Base-by-base conservation (phyloP, 2,329 filamentous ascomycete species). In the Curvularia verruculosa region DNA sequence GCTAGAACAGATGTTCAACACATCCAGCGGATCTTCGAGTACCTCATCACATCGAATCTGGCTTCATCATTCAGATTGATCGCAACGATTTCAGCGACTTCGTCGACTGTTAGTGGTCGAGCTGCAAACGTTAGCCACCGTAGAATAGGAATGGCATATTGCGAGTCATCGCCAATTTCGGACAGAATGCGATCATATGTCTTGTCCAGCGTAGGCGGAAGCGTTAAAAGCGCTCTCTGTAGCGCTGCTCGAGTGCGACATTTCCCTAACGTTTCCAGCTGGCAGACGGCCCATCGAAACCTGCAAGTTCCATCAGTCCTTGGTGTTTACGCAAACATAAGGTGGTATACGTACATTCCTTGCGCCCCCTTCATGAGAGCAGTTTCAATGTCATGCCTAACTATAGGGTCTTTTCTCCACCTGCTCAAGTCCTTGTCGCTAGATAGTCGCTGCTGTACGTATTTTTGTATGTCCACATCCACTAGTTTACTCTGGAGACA, bases 21-120 rank as follows among this genome's bases (percentile, higher is more conserved):
- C 66, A 31, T 75, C 73, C 21, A 64, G 45, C 1, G 73, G 72
- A 52, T 78, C 75, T 49, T 72, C 63, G 19, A 77, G 52, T n/a
- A 76, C 61, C 37, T 72, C 65, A 34, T 77, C 67, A 6, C 64
- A 60, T 79, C 67, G 41, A 79, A 77, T 2, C 59, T 63, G 18
- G 66, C 64, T 9, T 64, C 40, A 10, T 59, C 56, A 23, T 60
- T 53, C 5, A 68, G 49, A 26, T 78, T 62, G 24, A 74, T 66
- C 5, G 69, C 71, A 7, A 63, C 53, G 1, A 65, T 52, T 57
- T 74, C 68, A 0, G 66, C 62, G 9, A 72, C 18, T 34, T 74
- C 68, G 18, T 62, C 50, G 8, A 70, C 6, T 2, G 29, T 58
- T 1, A 74, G 57, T 8, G 65, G 68, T 29, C 64, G 52, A 1